Percentiles rank a stretch among this genome's conserved stretches.
Conservation (phyloP, 2,329 filamentous ascomycete genomes). For the Tolypocladium tropicale region DNA sequence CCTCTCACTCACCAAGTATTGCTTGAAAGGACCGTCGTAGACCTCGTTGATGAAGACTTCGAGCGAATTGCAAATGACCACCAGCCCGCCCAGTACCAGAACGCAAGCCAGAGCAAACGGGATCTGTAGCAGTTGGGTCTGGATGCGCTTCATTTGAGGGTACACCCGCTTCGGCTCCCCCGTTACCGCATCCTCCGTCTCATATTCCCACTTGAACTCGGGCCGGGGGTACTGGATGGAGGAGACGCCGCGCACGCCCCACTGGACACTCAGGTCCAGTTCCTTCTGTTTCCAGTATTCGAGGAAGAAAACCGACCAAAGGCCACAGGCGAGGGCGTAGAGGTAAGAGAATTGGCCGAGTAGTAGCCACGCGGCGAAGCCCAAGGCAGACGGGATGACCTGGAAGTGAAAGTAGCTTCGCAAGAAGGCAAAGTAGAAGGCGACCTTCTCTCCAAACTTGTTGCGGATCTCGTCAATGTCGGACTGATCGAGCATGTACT, state of each 20-base stretch:
- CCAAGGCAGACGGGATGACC: constrained; percentile 70
- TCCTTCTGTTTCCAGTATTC: constrained; percentile 97
- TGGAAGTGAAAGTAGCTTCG: constrained; percentile 85
- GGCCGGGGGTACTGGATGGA: constrained; percentile 67
- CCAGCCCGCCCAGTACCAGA: constrained; percentile 65
- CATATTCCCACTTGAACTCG: constrained; percentile 71
- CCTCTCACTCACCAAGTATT: constrained; percentile 54
- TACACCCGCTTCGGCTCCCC: constrained; percentile 71
- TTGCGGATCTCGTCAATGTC: constrained; percentile 68
- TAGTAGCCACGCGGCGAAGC: constrained; percentile 68
- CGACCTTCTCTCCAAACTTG: constrained; percentile 73
- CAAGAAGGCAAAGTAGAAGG: constrained; percentile 92
- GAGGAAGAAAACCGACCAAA: constrained; percentile 87
- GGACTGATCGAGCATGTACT: constrained; percentile 53
- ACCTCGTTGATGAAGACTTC: constrained; percentile 95
- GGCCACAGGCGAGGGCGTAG: constrained; percentile 65
- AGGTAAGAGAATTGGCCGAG: constrained; percentile 74
- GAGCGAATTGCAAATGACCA: constrained; percentile 78
- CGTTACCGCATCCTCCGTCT: constrained; percentile 68
- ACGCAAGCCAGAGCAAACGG: constrained; percentile 74
- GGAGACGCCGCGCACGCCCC: constrained; percentile 80
- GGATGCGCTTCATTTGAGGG: constrained; percentile 62
- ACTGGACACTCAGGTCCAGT: constrained; percentile 72
- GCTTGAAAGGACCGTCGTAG: constrained; percentile 81
- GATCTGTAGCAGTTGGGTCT: constrained; percentile 69